Evolutionary conservation across 768 basidiomycete genomes (phyloP).

Genomic region (Russula emetica): DNA sequence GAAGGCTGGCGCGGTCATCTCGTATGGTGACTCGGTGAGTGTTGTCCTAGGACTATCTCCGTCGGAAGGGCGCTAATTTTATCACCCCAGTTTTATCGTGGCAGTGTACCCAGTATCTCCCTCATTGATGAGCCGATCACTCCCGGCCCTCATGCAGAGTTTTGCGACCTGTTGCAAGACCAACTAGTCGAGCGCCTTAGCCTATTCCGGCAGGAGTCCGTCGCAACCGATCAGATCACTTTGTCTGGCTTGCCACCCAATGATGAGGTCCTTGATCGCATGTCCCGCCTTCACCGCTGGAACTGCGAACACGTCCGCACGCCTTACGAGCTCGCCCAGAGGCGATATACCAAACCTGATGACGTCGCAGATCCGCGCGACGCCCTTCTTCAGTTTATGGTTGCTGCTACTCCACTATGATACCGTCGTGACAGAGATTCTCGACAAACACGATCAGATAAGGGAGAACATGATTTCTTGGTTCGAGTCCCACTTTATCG

Average conservation of each 20-base stretch:
- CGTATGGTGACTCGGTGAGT: conserved; percentile 24
- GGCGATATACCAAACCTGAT: conserved; percentile 7
- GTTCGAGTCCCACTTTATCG: conserved; percentile 44
- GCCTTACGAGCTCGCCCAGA: conserved; percentile 37
- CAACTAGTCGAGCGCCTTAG: conserved; percentile 37
- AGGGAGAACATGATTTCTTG: conserved; percentile 47
- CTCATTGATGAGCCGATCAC: conserved; percentile 30
- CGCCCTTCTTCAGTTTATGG: conserved; percentile 75
- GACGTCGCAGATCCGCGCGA: conserved; percentile 40
- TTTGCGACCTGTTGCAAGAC: conserved; percentile 45
- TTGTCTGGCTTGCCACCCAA: conserved; percentile 36
- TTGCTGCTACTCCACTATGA: conserved; percentile 60
- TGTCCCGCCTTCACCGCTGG: conserved; percentile 48
- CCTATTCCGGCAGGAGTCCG: conserved; percentile 30
- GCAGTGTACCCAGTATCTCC: conserved; percentile 42
- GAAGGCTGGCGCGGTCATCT: conserved; percentile 31
- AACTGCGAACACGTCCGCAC: conserved; percentile 54
- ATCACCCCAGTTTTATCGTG: conserved; percentile 66
- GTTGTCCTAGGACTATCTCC: background rate
- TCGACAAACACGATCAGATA: conserved; percentile 47
- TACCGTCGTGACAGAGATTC: conserved; percentile 47
- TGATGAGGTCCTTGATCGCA: conserved; percentile 32
- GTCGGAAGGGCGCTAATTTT: background rate
- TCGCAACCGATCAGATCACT: conserved; percentile 33
- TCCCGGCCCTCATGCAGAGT: conserved; percentile 46